These are phyloP conservation scores for Pseudoturritis turrita DNA, from an alignment of 345 rosid genomes.

Conservation along the genomic window DNA sequence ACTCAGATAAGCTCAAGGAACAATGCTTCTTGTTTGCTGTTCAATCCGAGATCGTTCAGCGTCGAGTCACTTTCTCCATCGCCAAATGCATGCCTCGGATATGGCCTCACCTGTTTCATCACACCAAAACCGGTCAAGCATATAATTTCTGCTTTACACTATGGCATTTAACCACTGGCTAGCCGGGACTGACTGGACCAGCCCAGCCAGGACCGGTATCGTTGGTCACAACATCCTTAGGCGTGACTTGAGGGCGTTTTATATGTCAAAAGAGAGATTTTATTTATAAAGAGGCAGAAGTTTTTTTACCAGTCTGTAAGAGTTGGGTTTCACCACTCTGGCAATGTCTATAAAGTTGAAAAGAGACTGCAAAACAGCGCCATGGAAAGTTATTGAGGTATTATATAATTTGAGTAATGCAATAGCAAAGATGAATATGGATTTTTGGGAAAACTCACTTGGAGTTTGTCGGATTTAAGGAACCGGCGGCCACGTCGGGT, in stretches of 20 bases:
- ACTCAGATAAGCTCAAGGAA: conserved; percentile 79
- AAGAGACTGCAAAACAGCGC: conserved; percentile 57
- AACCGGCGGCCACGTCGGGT: conserved; percentile 90
- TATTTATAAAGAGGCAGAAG: neutral
- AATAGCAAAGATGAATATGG: neutral
- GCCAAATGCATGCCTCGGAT: conserved; percentile 87
- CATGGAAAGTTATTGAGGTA: neutral
- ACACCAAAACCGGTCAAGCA: conserved; percentile 2
- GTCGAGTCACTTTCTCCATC: conserved; percentile 64
- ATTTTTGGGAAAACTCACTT: conserved; percentile 40
- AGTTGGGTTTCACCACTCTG: conserved; percentile 80
- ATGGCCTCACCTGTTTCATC: conserved; percentile 88
- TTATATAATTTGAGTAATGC: neutral
- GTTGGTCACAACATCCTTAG: neutral
- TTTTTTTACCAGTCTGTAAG: conserved; percentile 77
- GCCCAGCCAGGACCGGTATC: no score
- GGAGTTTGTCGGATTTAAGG: conserved; percentile 71
- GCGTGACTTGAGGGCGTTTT: neutral
- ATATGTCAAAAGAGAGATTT: neutral
- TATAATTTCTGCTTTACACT: neutral
- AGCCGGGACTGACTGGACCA: neutral
- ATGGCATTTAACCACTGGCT: neutral
- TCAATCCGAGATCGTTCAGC: conserved; percentile 80
- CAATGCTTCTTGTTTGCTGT: conserved; percentile 94
- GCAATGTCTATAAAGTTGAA: conserved; percentile 91